Evolutionary conservation across 2,329 filamentous ascomycete species (phyloP), one percentile per base, ranked within the genome.

Genomic region (Aspergillus hiratsukae): DNA sequence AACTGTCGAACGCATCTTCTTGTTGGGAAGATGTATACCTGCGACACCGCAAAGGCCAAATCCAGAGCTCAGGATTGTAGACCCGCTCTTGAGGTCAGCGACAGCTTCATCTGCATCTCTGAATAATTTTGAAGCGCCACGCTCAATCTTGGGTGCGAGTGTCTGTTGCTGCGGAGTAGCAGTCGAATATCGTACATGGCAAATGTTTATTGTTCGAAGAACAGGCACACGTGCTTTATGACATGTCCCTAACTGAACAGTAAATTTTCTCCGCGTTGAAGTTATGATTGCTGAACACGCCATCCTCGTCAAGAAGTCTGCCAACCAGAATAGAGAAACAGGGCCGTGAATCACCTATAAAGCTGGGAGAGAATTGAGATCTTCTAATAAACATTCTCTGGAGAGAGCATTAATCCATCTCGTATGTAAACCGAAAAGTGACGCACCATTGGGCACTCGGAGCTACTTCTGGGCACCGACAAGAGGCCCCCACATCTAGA

Each of bases 31-130:
- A 11, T 51, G 66, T 76, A 54, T 75, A 85, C 84, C 83, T 54
- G 86, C 84, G 19, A 91, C 87, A 61, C 89, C 89, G 64, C 88
- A 92, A 11, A 93, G 81, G n/a, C 90, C 90, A 70, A 93, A 93
- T 1, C 89, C 90, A 17, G 89, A 87, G 68, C 88, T 90, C 54
- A 93, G 77, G 37, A 93, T 78, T 0, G 84, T 88, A 10, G 84
- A 86, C 54, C 88, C 84, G 64, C 87, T 87, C 68, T 86, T 78
- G 55, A 92, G 76, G 67, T 90, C 88, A 2, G 83, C 82, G 43
- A 91, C 82, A 5, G 89, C 89, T 45, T 83, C 83, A 60, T 87
- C 86, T 19, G 87, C 87, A 65, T 69, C 65, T 48, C 69, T 68
- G 59, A 69, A 75, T 1, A 75, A 27, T 48, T 76, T 75, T 2